Conservation (phyloP, 2,329 filamentous ascomycete species). For the Trichoderma arundinaceum region DNA sequence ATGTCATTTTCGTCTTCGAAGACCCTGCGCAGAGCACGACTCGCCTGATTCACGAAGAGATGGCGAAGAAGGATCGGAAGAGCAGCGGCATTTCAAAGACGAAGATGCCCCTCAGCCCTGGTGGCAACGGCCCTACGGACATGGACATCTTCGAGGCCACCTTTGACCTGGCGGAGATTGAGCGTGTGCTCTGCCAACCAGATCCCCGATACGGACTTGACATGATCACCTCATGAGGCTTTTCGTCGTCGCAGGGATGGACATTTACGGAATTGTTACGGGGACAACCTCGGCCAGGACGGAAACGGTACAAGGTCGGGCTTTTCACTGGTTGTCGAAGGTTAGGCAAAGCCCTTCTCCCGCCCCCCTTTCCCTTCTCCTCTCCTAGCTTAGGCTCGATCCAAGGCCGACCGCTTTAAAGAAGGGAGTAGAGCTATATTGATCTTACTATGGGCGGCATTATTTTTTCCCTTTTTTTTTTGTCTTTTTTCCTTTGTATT, state of each 20-base stretch:
- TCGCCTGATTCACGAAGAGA: conserved; percentile 60
- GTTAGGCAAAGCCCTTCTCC: neutral
- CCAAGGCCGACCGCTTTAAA: neutral
- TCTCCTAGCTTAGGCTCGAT: conserved; percentile 13
- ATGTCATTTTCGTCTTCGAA: conserved; percentile 70
- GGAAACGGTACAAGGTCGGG: neutral
- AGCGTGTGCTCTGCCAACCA: conserved; percentile 55
- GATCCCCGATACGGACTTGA: conserved; percentile 61
- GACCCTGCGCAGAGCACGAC: conserved; percentile 60
- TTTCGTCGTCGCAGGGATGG: neutral
- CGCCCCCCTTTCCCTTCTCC: neutral
- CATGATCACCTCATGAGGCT: conserved; percentile 52
- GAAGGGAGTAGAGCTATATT: neutral
- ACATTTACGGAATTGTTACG: neutral
- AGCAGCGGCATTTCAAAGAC: conserved; percentile 42
- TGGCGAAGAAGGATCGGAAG: conserved; percentile 57
- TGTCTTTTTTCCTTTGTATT: too few species aligned
- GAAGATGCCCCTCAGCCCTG: conserved; percentile 43
- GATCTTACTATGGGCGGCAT: neutral
- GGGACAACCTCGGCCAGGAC: neutral
- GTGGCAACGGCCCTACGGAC: conserved; percentile 49
- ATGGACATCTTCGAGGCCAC: conserved; percentile 60
- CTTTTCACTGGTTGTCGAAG: neutral
- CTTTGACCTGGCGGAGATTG: conserved; percentile 58
- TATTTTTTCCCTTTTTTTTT: neutral